Evolutionary conservation across 116 monocot genomes (phyloP).

Genomic region (Zostera marina): DNA sequence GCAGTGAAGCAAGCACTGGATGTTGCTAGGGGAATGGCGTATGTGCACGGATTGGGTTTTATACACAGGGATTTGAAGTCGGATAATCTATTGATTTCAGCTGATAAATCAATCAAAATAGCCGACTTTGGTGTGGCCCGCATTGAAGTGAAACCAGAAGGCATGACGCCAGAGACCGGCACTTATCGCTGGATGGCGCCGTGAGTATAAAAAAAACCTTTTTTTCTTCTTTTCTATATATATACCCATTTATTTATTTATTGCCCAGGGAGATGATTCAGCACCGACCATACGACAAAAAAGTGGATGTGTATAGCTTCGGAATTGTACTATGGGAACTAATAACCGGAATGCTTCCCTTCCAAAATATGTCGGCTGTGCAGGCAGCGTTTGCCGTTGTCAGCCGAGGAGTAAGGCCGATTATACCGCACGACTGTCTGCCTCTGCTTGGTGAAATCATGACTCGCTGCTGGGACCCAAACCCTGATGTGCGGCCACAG

Average conservation of each 20-base stretch:
- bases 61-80: slow-evolving; percentile 88
- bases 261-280: slow-evolving; percentile 91
- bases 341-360: slow-evolving; percentile 85
- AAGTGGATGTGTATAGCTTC: slow-evolving; percentile 95
- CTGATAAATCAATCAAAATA: slow-evolving; percentile 91
- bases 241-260: background rate
- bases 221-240: background rate
- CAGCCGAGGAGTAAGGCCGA: slow-evolving; percentile 57
- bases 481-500: slow-evolving; percentile 80
- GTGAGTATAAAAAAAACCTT: slow-evolving; percentile 29
- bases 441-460: slow-evolving; percentile 65
- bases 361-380: slow-evolving; percentile 83
- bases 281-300: slow-evolving; percentile 85
- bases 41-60: slow-evolving; percentile 63
- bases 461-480: slow-evolving; percentile 85
- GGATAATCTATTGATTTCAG: slow-evolving; percentile 63
- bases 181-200: slow-evolving; percentile 99
- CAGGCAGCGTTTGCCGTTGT: slow-evolving; percentile 98
- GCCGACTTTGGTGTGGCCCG: slow-evolving; percentile 93
- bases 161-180: slow-evolving; percentile 94
- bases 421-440: slow-evolving; percentile 65
- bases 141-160: slow-evolving; percentile 84
- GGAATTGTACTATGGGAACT: slow-evolving; percentile 97
- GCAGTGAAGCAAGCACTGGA: slow-evolving; percentile 82
- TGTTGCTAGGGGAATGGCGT: slow-evolving; percentile 80